A percentile compares a stretch with the other conserved stretches of the same genome.
phyloP scores from a whole-genome alignment of 2,329 filamentous ascomycete species.

The Aphanocladium album region DNA sequence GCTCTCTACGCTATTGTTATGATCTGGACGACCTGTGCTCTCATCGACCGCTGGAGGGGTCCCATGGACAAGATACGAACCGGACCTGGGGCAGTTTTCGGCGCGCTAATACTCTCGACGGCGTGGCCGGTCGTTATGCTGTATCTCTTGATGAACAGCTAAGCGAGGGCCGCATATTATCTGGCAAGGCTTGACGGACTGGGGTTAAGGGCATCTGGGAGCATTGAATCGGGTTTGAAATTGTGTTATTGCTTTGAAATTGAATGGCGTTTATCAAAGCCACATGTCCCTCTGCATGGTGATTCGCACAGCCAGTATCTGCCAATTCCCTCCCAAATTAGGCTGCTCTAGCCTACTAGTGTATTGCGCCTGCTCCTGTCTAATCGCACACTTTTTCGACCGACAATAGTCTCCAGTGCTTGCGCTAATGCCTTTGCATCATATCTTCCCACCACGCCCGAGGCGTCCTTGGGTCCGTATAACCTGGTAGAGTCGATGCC shows the following conservation, averaged over 20 bases:
- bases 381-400: slow-evolving; percentile 39
- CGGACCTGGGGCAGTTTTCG: slow-evolving; percentile 24
- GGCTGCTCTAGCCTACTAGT: slow-evolving; percentile 25
- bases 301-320: neutral
- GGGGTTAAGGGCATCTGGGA: neutral
- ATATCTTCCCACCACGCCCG: slow-evolving; percentile 53
- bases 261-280: neutral
- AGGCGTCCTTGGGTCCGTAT: slow-evolving; percentile 59
- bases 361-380: slow-evolving; percentile 43
- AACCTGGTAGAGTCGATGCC: slow-evolving; percentile 75
- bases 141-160: slow-evolving; percentile 24
- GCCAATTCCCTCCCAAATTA: neutral
- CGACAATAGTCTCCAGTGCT: slow-evolving; percentile 72
- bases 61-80: slow-evolving; percentile 29
- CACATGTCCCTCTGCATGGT: neutral
- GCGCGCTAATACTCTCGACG: slow-evolving; percentile 28
- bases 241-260: slow-evolving; percentile 1
- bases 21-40: slow-evolving; percentile 37
- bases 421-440: slow-evolving; percentile 70
- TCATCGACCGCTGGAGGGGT: slow-evolving; percentile 39
- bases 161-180: neutral
- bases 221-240: neutral
- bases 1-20: slow-evolving; percentile 35
- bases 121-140: slow-evolving; percentile 33
- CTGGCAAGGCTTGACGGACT: neutral